These are phyloP conservation scores for Alternaria ethzedia DNA, from an alignment of 2,329 filamentous ascomycete species.

Conservation along the genomic window DNA sequence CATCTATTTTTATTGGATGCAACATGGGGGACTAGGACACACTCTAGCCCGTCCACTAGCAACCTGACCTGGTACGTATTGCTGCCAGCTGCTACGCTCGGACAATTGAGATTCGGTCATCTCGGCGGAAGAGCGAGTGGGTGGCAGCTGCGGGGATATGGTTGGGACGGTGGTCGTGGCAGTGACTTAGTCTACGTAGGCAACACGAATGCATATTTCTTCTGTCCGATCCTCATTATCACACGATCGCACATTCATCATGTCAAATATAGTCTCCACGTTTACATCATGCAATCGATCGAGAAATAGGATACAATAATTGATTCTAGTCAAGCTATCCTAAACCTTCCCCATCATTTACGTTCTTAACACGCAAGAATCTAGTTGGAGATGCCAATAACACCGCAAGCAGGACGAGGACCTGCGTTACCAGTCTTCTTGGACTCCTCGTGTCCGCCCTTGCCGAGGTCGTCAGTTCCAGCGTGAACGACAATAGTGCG, in stretches of 20 bases:
- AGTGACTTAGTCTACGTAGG: not conserved
- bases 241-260: too few relatives aligned
- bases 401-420: slow-evolving; percentile 90
- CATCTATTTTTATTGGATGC: not conserved
- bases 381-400: slow-evolving; percentile 78
- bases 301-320: not conserved
- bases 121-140: not conserved
- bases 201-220: not conserved
- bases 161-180: not conserved
- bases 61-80: not conserved
- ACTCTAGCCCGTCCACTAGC: not conserved
- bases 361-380: not conserved
- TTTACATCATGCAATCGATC: too few relatives aligned
- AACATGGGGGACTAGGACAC: not conserved
- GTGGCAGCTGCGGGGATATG: not conserved
- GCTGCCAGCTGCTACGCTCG: not conserved
- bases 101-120: slow-evolving; percentile 9
- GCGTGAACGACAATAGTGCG: slow-evolving; percentile 94
- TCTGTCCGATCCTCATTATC: not conserved
- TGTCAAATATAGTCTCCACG: too few relatives aligned
- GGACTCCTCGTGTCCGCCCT: slow-evolving; percentile 89
- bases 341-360: not conserved
- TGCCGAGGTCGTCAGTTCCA: slow-evolving; percentile 96
- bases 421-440: slow-evolving; percentile 99
- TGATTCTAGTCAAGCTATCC: not conserved